These are phyloP conservation scores for Aureobasidium uvarum DNA, from an alignment of 2,329 filamentous ascomycete genomes.

Conservation along the genomic window DNA sequence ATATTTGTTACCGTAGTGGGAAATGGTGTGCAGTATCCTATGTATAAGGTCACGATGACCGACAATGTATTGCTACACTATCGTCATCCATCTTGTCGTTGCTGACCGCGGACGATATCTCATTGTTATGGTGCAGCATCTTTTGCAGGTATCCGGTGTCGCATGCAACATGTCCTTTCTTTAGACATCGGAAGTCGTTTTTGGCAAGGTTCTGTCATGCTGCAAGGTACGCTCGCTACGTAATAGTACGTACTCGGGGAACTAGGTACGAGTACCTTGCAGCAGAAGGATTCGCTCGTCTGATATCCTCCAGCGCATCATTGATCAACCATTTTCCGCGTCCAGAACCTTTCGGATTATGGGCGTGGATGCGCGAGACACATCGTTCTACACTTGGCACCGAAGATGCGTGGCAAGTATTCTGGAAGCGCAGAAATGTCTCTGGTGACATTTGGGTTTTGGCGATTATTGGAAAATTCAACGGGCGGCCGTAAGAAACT, in stretches of 20 bases:
- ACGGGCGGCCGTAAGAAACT: conserved; percentile 20
- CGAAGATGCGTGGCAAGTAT: conserved; percentile 13
- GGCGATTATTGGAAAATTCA: conserved; percentile 12
- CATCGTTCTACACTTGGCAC: conserved; percentile 6
- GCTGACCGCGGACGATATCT: background rate
- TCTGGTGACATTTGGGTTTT: conserved; percentile 10
- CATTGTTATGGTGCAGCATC: background rate
- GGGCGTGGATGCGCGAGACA: conserved; percentile 4
- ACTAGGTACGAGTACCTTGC: conserved; percentile 2
- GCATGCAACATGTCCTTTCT: conserved; percentile 4
- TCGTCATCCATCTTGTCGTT: conserved; percentile 8
- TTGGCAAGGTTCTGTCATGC: conserved; percentile 22
- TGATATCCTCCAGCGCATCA: background rate
- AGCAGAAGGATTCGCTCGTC: conserved; percentile 12
- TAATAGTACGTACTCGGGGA: conserved; percentile 12
- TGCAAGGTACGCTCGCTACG: conserved; percentile 21
- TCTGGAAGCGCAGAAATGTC: conserved; percentile 23
- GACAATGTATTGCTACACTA: background rate
- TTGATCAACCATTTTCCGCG: background rate
- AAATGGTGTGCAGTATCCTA: background rate
- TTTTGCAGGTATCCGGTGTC: background rate
- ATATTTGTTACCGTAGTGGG: conserved; percentile 3
- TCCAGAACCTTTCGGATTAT: background rate
- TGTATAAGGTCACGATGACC: conserved; percentile 6
- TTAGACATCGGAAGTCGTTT: background rate